Conservation (phyloP, 1,284 basidiomycete genomes). For the Prillingera fragicola region DNA sequence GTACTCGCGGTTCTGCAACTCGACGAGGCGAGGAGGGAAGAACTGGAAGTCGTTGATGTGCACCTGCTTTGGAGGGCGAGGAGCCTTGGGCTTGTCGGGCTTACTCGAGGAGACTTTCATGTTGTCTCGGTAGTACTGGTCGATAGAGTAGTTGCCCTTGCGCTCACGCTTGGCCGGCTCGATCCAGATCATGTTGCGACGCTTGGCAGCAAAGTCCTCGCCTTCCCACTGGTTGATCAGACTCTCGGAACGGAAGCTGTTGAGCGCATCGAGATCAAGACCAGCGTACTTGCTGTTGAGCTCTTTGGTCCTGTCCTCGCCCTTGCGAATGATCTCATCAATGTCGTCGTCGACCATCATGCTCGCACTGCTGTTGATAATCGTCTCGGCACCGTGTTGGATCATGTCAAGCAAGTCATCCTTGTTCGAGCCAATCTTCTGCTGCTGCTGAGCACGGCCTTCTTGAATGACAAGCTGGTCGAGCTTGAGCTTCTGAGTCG, state of each 20-base stretch:
- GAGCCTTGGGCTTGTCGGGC: slow-evolving; percentile 76
- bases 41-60: slow-evolving; percentile 94
- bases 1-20: slow-evolving; percentile 82
- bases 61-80: slow-evolving; percentile 84
- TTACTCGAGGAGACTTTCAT: slow-evolving; percentile 65
- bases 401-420: slow-evolving; percentile 98
- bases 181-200: slow-evolving; percentile 60
- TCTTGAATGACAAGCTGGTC: slow-evolving; percentile 99
- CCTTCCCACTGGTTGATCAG: slow-evolving; percentile 90
- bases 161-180: slow-evolving; percentile 93
- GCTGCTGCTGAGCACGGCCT: slow-evolving; percentile 58
- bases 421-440: slow-evolving; percentile 69
- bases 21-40: slow-evolving; percentile 75
- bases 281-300: slow-evolving; percentile 89
- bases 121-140: slow-evolving; percentile 89
- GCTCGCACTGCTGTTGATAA: slow-evolving; percentile 68
- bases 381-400: slow-evolving; percentile 93
- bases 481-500: slow-evolving; percentile 90
- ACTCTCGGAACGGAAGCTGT: slow-evolving; percentile 93
- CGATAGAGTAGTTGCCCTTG: slow-evolving; percentile 92
- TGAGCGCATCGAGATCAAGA: slow-evolving; percentile 88
- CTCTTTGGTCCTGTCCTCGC: slow-evolving; percentile 83
- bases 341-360: slow-evolving; percentile 86
- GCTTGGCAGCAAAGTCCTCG: slow-evolving; percentile 73
- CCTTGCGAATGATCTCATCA: slow-evolving; percentile 85